Conservation (phyloP, 352 stramenopile genomes). For the Phytophthora uliginosa region DNA sequence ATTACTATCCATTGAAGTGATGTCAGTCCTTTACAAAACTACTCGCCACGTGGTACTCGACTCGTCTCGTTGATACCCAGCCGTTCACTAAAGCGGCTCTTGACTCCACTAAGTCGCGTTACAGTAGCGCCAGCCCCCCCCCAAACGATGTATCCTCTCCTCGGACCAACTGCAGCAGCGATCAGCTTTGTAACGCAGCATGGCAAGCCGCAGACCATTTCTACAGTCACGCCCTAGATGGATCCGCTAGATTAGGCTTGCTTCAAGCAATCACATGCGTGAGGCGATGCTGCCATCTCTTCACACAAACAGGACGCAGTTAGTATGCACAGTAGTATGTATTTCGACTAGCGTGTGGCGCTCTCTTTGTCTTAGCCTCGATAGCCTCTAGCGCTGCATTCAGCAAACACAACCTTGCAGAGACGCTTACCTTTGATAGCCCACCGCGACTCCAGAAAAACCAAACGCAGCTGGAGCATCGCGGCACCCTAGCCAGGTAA, state of each 20-base stretch:
- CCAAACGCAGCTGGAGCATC: slow-evolving; percentile 1
- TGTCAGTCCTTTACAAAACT: slow-evolving; percentile 39
- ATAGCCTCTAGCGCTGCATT: background rate
- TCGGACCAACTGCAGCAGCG: slow-evolving; percentile 4
- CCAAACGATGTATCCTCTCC: slow-evolving; percentile 12
- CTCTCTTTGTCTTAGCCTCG: too few relatives aligned
- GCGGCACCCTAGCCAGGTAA: background rate
- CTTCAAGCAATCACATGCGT: slow-evolving; percentile 1
- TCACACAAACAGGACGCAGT: too few relatives aligned
- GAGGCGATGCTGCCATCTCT: background rate
- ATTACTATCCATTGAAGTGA: slow-evolving; percentile 25
- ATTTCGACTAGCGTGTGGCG: too few relatives aligned
- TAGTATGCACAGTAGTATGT: too few relatives aligned
- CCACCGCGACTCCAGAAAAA: background rate
- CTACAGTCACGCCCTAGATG: slow-evolving; percentile 25
- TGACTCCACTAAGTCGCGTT: slow-evolving; percentile 31
- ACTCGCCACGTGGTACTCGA: slow-evolving; percentile 14
- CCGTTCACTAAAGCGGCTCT: slow-evolving; percentile 5
- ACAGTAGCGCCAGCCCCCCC: background rate
- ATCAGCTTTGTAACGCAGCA: slow-evolving; percentile 12
- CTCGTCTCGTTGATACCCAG: slow-evolving; percentile 33
- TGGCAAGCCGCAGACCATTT: slow-evolving; percentile 16
- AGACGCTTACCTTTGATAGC: background rate
- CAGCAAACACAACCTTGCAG: slow-evolving; percentile 7
- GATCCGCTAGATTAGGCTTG: background rate